Base-by-base conservation (phyloP, 2,329 filamentous ascomycete species). In the Fusarium solani-melongenae region DNA sequence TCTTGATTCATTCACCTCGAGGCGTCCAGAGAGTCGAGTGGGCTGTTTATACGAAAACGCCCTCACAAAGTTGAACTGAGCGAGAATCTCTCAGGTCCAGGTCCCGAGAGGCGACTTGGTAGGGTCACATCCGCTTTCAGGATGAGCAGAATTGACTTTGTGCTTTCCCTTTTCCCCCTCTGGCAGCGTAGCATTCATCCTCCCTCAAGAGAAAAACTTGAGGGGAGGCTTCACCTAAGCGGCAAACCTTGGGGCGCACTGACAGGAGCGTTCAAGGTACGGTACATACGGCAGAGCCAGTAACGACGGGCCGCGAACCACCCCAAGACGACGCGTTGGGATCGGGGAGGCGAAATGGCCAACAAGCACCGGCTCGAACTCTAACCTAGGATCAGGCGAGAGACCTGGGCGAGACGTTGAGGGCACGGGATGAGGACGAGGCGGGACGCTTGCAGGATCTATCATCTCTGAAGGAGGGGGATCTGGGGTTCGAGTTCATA, bases 401-500 rank as follows among this genome's bases (percentile, higher is more conserved):
- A 31, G 31, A 57, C 57, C 58, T 64, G 60, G 63, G 66, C 22
- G 33, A 44, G 24, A 29, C 17, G 49, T 20, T 49, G 15, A 44
- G 34, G 34, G 57, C 46, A 72, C 29, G 29, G 33, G 53, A n/a
- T n/a, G n/a, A n/a, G n/a, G 33, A 33, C 10, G 9, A n/a, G 46
- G 24, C 66, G 69, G 53, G 67, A 68, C 64, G 70, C 59, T 69
- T 75, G 72, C 72, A 75, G 71, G 71, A 74, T 73, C 71, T 73
- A 39, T 51, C 10, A 29, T 17, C 41, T 44, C n/a, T 24, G 14
- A 5, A 41, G 39, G 41, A 49, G 44, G 61, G 44, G 46, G 44
- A 72, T 74, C 60, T 63, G 61, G 61, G 49, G 61, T 46, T 51
- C 27, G 7, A 29, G 24, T n/a, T n/a, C 11, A 36, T 44, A 7